Base-by-base conservation (phyloP, 1,139 yeast species). In the Dujonia santamariae region DNA sequence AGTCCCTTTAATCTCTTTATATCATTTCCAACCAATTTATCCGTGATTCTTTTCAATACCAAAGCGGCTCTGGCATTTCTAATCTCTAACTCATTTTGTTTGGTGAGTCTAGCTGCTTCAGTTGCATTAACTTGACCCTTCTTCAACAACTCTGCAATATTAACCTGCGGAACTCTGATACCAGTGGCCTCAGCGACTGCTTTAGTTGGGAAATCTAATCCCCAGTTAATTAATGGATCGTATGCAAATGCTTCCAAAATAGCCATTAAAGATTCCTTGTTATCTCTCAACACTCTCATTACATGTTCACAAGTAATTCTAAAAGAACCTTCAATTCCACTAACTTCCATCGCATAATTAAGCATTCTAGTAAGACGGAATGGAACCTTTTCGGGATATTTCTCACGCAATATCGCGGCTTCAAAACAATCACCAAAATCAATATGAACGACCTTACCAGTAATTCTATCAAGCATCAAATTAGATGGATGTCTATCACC, bases 361-460 rank as follows among this genome's bases (percentile, higher is more conserved):
- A 94, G 71, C 99, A 94, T 94, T 58, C 98, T 73, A 0, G 99
- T 94, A 42, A 94, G 72, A 57, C 99, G 75, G 66, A 94, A 94
- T 11, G 99, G 99, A 17, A 94, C 98, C 59, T 90, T 90, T 55
- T 94, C 99, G 0, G 99, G 99, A 57, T 85, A 94, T 55, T 92
- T 94, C 47, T 92, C 98, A 48, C 99, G 77, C 42, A 94, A 64
- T 37, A 92, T 88, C 0, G 99, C 98, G 1, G 97, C 97, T 55
- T 94, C 99, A 54, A 94, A 94, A 72, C 99, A 94, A 56, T 94
- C 99, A 47, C 98, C 99, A 60, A 92, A 94, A 70, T 94, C 99
- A 61, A 94, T 90, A 54, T 94, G 99, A 28, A 92, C 75, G 30
- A 94, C 96, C 53, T 90, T 88, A 42, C 99, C 99, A 0, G 97